Conservation (phyloP, 2,329 filamentous ascomycete genomes). For the Sclerotinia minor region DNA sequence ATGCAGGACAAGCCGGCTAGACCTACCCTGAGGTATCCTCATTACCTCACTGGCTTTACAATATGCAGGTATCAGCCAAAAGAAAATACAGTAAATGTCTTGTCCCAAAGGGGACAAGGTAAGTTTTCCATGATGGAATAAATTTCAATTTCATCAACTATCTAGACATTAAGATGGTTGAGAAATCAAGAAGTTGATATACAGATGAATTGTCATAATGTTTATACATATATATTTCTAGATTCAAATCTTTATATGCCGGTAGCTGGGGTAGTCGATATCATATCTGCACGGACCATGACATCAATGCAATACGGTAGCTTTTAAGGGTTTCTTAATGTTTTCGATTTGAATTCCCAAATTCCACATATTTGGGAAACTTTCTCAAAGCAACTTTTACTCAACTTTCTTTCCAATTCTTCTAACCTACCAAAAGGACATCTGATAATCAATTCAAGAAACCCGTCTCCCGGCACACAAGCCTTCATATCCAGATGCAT, state of each 20-base stretch:
- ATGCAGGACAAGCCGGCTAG: conserved; percentile 5
- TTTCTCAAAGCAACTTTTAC: conserved; percentile 1
- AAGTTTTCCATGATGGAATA: neutral
- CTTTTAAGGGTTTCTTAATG: neutral
- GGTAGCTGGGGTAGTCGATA: neutral
- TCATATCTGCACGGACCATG: conserved; percentile 3
- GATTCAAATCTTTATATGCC: too few relatives aligned
- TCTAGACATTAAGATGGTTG: neutral
- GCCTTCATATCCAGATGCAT: conserved; percentile 42
- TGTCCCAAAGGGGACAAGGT: neutral
- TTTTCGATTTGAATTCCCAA: neutral
- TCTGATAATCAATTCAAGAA: conserved; percentile 12
- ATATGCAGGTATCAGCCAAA: neutral
- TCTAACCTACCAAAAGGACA: neutral
- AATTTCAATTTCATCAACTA: neutral
- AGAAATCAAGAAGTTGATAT: too few relatives aligned
- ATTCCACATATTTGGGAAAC: conserved; percentile 16
- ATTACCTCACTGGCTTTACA: neutral
- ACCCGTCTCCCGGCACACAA: neutral
- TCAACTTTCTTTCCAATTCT: conserved; percentile 5
- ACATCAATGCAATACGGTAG: neutral
- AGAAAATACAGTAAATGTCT: neutral
- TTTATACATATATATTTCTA: neutral
- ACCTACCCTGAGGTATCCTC: neutral
- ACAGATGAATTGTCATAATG: too few relatives aligned